These are phyloP conservation scores for Epichloe hybrida DNA, from an alignment of 2,329 filamentous ascomycete genomes.

Conservation along the genomic window DNA sequence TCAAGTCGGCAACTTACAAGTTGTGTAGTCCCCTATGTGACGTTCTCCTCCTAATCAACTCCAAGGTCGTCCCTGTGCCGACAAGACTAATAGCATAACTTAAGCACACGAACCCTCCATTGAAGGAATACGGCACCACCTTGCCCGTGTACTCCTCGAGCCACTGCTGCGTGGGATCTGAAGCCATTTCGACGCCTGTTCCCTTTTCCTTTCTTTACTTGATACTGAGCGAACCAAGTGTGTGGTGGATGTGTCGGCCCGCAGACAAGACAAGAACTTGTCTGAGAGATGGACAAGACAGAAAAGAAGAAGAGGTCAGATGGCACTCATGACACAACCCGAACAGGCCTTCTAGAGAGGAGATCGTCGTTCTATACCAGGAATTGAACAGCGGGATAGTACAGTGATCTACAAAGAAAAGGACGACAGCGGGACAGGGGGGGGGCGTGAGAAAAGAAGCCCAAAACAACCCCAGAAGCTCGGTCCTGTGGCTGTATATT, in stretches of 20 bases:
- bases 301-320: background rate
- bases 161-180: constrained; percentile 12
- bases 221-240: background rate
- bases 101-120: constrained; percentile 51
- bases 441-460: background rate
- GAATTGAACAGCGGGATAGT: background rate
- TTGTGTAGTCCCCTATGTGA: constrained; percentile 55
- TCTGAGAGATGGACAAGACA: background rate
- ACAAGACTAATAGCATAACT: constrained; percentile 67
- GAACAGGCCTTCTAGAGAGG: background rate
- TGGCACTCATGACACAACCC: background rate
- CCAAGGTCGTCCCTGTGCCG: constrained; percentile 66
- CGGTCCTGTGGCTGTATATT: background rate
- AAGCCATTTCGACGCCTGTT: constrained; percentile 1
- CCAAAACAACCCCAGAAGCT: background rate
- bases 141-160: constrained; percentile 26
- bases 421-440: background rate
- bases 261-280: background rate
- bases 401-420: background rate
- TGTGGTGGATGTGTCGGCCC: background rate
- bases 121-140: constrained; percentile 35
- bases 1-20: constrained; percentile 34
- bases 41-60: constrained; percentile 66
- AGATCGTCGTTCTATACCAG: background rate
- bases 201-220: background rate